Evolutionary conservation across 192 early-diverging fungal species (phyloP), one percentile per base, ranked within the genome.

Genomic region (Gonapodya sp.): DNA sequence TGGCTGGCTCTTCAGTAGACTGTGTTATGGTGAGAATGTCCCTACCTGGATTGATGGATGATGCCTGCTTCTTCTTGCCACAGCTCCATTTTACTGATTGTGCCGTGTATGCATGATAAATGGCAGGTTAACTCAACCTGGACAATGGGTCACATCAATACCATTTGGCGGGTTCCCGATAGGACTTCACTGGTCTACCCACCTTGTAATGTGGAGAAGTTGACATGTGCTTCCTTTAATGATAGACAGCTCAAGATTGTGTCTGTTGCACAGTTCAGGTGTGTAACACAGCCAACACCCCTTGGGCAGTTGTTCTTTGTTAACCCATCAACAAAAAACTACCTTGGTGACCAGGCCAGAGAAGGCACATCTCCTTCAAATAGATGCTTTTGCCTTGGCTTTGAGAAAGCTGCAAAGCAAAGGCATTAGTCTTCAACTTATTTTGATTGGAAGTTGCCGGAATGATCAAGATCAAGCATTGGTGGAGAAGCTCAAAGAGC

Each of bases 201-300:
- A 31, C 97, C 98, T 30, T 99, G 97, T 86, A 94, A 97, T 82
- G 96, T 95, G 0, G 81, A 86, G 0, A 84, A 87, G 0, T 85
- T 99, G 36, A 82, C 82, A 0, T 82, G 81, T 34, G 88, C 93
- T 36, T 80, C 91, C 0, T 81, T 97, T 1, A 73, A 73, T 0
- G 74, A 77, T 0, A 89, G 97, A 0, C 81, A 91, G 36, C 84
- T 84, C 0, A 82, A 92, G 1, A 86, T 98, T 36, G 85, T 97
- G 31, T 96, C 95, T 74, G 90, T 99, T 34, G 96, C 96, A 8
- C 98, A 99, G 84, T 99, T 98, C 85, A 86, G 92, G 91, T 90
- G 79, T 31, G 35, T 14, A 36, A 1, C 14, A 32, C 35, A 35
- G 34, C 8, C 36, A 36, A 1, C 46, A 33, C 35, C 84, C 79